These are phyloP conservation scores for Syzygium jambos DNA, from an alignment of 345 rosid genomes.

Conservation along the genomic window DNA sequence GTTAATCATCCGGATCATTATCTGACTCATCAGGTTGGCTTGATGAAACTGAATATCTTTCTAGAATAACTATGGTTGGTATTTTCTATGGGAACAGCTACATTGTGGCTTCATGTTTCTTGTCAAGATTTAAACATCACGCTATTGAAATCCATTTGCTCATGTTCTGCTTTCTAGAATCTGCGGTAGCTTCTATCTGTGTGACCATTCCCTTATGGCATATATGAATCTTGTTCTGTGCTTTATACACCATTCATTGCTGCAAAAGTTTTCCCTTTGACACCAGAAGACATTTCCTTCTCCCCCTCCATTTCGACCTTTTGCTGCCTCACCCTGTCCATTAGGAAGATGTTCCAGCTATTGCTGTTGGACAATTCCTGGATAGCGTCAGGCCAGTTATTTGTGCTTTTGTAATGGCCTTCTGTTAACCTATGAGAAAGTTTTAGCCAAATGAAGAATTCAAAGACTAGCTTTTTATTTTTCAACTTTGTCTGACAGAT, in stretches of 20 bases:
- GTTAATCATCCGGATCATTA: constrained; percentile 43
- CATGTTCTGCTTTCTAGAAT: neutral
- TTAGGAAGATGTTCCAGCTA: neutral
- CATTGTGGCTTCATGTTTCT: no score
- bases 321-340: neutral
- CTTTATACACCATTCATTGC: neutral
- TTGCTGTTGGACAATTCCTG: neutral
- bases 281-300: neutral
- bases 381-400: neutral
- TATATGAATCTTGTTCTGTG: neutral
- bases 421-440: neutral
- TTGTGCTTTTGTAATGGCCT: neutral
- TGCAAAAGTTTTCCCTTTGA: neutral
- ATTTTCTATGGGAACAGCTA: neutral
- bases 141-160: neutral
- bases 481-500: neutral
- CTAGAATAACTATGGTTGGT: neutral
- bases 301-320: neutral
- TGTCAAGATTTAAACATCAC: no score
- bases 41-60: neutral
- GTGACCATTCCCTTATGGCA: neutral
- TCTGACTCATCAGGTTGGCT: constrained; percentile 35
- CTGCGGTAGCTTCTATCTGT: neutral
- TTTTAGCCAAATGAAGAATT: neutral
- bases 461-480: neutral